These are phyloP conservation scores for Astragalus membranaceus DNA, from an alignment of 306 rosid species.

Conservation along the genomic window DNA sequence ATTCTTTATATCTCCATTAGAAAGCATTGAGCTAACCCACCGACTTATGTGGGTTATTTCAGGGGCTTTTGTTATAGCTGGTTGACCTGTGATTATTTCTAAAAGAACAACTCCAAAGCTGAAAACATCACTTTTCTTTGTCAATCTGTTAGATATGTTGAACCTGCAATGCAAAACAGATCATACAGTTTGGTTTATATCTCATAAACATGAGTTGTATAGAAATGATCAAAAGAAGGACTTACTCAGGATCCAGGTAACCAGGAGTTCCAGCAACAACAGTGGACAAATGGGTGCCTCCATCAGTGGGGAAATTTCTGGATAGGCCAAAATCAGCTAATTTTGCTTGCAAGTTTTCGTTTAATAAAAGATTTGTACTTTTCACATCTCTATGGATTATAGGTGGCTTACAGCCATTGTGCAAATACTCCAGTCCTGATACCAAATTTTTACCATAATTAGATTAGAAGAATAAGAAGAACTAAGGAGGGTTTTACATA, in stretches of 20 bases:
- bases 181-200: background rate
- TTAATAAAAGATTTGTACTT: conserved; percentile 39
- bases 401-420: conserved; percentile 41
- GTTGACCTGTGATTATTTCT: conserved; percentile 40
- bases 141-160: conserved; percentile 28
- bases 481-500: background rate
- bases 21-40: conserved; percentile 36
- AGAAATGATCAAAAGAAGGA: background rate
- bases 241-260: conserved; percentile 44
- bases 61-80: background rate
- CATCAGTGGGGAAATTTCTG: conserved; percentile 23
- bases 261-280: conserved; percentile 43
- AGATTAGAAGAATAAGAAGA: background rate
- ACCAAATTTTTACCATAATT: background rate
- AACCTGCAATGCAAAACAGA: conserved; percentile 26
- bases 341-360: conserved; percentile 34
- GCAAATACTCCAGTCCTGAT: conserved; percentile 54
- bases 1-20: conserved; percentile 27
- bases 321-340: conserved; percentile 51
- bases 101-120: conserved; percentile 53
- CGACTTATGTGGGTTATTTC: conserved; percentile 27
- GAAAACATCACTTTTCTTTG: conserved; percentile 50
- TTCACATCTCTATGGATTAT: conserved; percentile 54
- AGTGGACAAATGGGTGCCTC: conserved; percentile 22
- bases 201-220: background rate